phyloP scores from a whole-genome alignment of 2,329 filamentous ascomycete genomes.

The Metarhizium brunneum region DNA sequence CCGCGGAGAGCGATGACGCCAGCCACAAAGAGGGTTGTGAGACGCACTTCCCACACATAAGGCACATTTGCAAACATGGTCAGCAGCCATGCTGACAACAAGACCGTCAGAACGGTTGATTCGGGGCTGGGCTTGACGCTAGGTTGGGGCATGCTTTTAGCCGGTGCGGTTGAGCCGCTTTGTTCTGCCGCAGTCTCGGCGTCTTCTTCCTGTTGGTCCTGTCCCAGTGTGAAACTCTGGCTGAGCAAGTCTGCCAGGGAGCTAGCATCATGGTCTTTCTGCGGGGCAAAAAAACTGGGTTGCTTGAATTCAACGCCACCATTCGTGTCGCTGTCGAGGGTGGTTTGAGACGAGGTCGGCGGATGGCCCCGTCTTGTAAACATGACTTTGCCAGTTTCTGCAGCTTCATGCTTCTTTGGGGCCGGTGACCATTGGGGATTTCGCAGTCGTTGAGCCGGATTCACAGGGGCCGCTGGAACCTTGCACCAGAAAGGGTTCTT shows the following conservation, averaged over 20 bases:
- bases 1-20: conserved; percentile 21
- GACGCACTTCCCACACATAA: conserved; percentile 17
- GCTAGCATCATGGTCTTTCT: conserved; percentile 26
- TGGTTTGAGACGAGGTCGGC: conserved; percentile 3
- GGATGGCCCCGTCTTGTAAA: conserved; percentile 28
- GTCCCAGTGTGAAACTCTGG: conserved; percentile 32
- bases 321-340: conserved; percentile 9
- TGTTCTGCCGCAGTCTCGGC: not conserved
- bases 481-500: conserved; percentile 57
- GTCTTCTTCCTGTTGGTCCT: conserved; percentile 13
- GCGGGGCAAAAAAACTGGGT: conserved; percentile 49
- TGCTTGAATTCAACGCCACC: conserved; percentile 41
- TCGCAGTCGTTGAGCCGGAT: conserved; percentile 51
- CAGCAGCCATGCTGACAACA: conserved; percentile 19
- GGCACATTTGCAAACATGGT: conserved; percentile 12
- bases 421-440: conserved; percentile 52
- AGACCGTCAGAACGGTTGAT: conserved; percentile 11
- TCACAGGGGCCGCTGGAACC: conserved; percentile 58
- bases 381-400: conserved; percentile 36
- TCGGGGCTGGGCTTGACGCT: conserved; percentile 3
- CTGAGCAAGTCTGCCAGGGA: conserved; percentile 34
- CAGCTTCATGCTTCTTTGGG: conserved; percentile 34
- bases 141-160: not conserved
- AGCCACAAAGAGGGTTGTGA: conserved; percentile 16
- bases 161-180: not conserved